Percentiles rank a stretch among this genome's conserved stretches.
Conservation (phyloP, 2,329 filamentous ascomycete genomes). For the Hysterium pulicare region DNA sequence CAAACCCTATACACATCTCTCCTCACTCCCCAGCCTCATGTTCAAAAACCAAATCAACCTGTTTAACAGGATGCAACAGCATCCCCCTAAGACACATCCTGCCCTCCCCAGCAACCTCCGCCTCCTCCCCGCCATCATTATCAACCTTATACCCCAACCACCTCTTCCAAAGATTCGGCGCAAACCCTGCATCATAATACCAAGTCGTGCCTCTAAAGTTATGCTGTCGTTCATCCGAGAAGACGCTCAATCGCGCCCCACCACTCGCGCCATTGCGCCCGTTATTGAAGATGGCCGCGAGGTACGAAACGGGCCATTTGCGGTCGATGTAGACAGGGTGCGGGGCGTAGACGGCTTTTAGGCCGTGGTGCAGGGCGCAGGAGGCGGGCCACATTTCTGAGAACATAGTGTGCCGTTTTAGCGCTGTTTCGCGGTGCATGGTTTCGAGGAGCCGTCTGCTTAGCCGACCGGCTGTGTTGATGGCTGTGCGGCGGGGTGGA, state of each 20-base stretch:
- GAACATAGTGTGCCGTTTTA: constrained; percentile 68
- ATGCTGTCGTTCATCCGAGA: constrained; percentile 51
- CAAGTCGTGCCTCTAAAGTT: constrained; percentile 53
- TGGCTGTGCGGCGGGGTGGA: constrained; percentile 66
- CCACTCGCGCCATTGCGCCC: constrained; percentile 51
- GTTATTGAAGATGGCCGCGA: constrained; percentile 55
- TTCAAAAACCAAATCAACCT: constrained; percentile 48
- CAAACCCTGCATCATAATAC: constrained; percentile 53
- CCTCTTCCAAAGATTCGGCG: constrained; percentile 53
- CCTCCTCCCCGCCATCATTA: constrained; percentile 45
- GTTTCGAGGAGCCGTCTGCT: constrained; percentile 63
- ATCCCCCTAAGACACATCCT: constrained; percentile 49
- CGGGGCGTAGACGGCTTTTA: constrained; percentile 69
- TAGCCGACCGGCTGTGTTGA: constrained; percentile 68
- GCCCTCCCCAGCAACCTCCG: constrained; percentile 45
- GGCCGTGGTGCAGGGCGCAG: constrained; percentile 69
- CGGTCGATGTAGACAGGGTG: constrained; percentile 58
- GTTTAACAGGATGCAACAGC: constrained; percentile 51
- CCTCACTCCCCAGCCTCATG: constrained; percentile 14
- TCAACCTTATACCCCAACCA: constrained; percentile 56
- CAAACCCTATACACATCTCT: no score
- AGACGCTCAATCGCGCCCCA: constrained; percentile 48
- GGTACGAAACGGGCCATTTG: constrained; percentile 53
- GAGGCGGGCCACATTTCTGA: constrained; percentile 75
- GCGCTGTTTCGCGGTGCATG: constrained; percentile 74